These are phyloP conservation scores for Chlorencoelia australis DNA, from an alignment of 2,329 filamentous ascomycete genomes.

Conservation along the genomic window DNA sequence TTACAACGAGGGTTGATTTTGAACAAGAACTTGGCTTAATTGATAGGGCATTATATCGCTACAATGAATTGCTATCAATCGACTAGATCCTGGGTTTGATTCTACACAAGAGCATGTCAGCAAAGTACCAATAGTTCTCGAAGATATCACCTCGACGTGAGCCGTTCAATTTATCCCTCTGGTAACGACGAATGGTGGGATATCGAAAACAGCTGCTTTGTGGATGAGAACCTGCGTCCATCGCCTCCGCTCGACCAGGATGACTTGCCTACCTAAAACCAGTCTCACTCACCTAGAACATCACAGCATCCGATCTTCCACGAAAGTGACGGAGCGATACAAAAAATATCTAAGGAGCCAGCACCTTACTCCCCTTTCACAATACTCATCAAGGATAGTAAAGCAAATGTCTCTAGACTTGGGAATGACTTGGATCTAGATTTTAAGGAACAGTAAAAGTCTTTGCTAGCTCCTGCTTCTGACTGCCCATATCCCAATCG, in stretches of 20 bases:
- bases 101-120: background rate
- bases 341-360: slow-evolving; percentile 1
- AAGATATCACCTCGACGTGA: slow-evolving; percentile 4
- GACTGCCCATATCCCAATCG: slow-evolving; percentile 3
- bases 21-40: no score
- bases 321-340: slow-evolving; percentile 2
- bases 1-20: no score
- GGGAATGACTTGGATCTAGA: slow-evolving; percentile 6
- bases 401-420: slow-evolving; percentile 5
- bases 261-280: slow-evolving; percentile 3
- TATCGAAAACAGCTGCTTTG: slow-evolving; percentile 5
- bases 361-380: background rate
- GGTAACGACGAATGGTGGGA: slow-evolving; percentile 2
- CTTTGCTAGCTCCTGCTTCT: slow-evolving; percentile 2
- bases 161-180: background rate
- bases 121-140: slow-evolving; percentile 3
- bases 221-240: slow-evolving; percentile 4
- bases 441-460: slow-evolving; percentile 6
- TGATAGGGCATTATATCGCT: no score
- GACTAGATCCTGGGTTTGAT: slow-evolving; percentile 1
- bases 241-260: slow-evolving; percentile 4
- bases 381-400: slow-evolving; percentile 2
- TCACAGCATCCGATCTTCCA: slow-evolving; percentile 2
- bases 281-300: slow-evolving; percentile 4
- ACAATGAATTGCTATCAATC: slow-evolving; percentile 3